Evolutionary conservation across 2,329 filamentous ascomycete species (phyloP).

Genomic region (Parafenestella ontariensis): DNA sequence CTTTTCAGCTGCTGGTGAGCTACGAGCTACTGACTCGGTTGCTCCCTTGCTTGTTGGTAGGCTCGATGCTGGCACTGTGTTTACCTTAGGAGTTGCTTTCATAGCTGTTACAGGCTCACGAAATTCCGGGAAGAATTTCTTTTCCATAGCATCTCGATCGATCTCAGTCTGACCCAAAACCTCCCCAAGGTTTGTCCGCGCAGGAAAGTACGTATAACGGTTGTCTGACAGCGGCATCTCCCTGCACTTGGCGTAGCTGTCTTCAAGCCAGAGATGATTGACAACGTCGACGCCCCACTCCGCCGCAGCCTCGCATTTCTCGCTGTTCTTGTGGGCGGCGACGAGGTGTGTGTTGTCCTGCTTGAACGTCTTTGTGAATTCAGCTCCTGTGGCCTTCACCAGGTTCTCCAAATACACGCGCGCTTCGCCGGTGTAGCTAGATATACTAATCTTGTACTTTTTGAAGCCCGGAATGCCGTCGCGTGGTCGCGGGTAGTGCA

Average conservation of each 20-base stretch:
- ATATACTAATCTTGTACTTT: conserved; percentile 80
- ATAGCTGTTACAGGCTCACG: conserved; percentile 31
- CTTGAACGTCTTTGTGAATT: conserved; percentile 94
- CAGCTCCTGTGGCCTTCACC: conserved; percentile 80
- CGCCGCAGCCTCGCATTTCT: conserved; percentile 89
- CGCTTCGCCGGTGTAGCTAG: conserved; percentile 95
- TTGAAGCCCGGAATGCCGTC: conserved; percentile 81
- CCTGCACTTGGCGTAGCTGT: conserved; percentile 91
- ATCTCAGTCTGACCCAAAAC: conserved; percentile 89
- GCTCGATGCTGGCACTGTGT: conserved; percentile 28
- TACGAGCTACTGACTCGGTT: conserved; percentile 30
- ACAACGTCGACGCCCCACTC: conserved; percentile 92
- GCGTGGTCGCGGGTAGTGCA: conserved; percentile 88
- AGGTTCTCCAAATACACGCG: conserved; percentile 93
- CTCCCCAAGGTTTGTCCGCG: conserved; percentile 88
- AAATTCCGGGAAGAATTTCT: conserved; percentile 63
- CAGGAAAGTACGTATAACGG: conserved; percentile 86
- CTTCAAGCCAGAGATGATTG: conserved; percentile 97
- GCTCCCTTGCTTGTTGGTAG: conserved; percentile 15
- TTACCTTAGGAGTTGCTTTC: conserved; percentile 25
- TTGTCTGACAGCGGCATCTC: conserved; percentile 73
- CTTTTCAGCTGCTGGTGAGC: conserved; percentile 35
- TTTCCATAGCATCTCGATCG: conserved; percentile 75
- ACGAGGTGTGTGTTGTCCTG: conserved; percentile 95
- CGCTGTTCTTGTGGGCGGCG: conserved; percentile 85